Evolutionary conservation across 768 basidiomycete species (phyloP), one percentile per base, ranked within the genome.

Genomic region (Tulasnella sp.): DNA sequence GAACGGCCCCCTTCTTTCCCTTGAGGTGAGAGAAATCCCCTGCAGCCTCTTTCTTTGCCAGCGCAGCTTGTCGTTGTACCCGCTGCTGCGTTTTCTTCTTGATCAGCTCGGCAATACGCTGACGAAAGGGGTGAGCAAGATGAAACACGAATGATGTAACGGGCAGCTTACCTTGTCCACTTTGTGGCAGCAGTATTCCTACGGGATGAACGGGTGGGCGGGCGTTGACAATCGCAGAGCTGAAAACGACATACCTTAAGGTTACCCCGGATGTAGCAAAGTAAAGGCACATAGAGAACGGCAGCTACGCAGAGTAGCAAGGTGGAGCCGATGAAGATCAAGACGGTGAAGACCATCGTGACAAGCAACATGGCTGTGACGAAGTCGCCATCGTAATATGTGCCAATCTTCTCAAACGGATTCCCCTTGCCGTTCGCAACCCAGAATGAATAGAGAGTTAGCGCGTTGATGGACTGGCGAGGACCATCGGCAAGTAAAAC

Each of bases 101-200:
- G 75, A 98, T 90, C 59, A 97, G 82, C 66, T 84, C 87, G 58
- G 83, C 79, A 63, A 98, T 97, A 61, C 94, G 91, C 88, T 91
- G 59, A 29, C 29, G 27, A 36, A 36, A 41, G 8, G 14, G 19
- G n/a, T n/a, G n/a, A n/a, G n/a, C n/a, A n/a, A n/a, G n/a, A n/a
- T n/a, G n/a, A n/a, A n/a, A n/a, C n/a, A n/a, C n/a, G 49, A 7
- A 19, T 42, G 15, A 17, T 53, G 14, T 27, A 39, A 14, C 21
- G 12, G 34, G 34, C 23, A 37, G 14, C 65, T 56, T 66, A 89
- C 87, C 80, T 97, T 97, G 74, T 99, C 94, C 49, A 97, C 90
- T 70, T 97, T 96, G 74, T 98, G 90, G 68, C 93, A 97, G 69
- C 88, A 89, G 71, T 96, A 97, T 76, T 99, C 94, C 84, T 89